A percentile compares a stretch with the other conserved stretches of the same genome.
phyloP scores from a whole-genome alignment of 1,284 basidiomycete species.

The Austroboletus novae-zelandiae region DNA sequence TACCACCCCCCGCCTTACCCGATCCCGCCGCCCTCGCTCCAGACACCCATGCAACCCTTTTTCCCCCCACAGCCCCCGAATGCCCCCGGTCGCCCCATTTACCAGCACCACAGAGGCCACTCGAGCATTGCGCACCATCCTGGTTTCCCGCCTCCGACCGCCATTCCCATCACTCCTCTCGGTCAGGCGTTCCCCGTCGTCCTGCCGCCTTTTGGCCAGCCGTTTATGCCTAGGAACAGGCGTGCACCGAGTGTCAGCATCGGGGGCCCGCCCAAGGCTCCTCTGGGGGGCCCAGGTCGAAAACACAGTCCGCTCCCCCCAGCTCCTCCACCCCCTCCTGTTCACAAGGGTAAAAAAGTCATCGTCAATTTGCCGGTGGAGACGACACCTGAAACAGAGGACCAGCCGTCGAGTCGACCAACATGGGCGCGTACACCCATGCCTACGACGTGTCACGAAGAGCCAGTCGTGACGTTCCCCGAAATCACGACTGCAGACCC shows the following conservation, averaged over 20 bases:
- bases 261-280: conserved; percentile 80
- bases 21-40: conserved; percentile 44
- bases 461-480: conserved; percentile 39
- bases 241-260: conserved; percentile 64
- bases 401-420: conserved; percentile 42
- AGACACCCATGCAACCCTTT: conserved; percentile 69
- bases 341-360: conserved; percentile 62
- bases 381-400: conserved; percentile 45
- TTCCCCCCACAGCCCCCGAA: conserved; percentile 51
- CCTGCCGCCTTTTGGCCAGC: conserved; percentile 41
- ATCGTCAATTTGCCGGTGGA: conserved; percentile 72
- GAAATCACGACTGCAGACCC: conserved; percentile 51
- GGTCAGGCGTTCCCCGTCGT: conserved; percentile 59
- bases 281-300: conserved; percentile 70
- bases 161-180: conserved; percentile 61
- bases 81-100: conserved; percentile 51
- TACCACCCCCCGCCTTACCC: conserved; percentile 59
- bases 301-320: conserved; percentile 65
- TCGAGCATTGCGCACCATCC: conserved; percentile 59
- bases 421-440: conserved; percentile 66
- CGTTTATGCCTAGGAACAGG: conserved; percentile 54
- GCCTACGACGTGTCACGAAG: conserved; percentile 40
- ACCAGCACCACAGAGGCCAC: conserved; percentile 47
- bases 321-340: conserved; percentile 27
- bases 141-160: conserved; percentile 54